Conservation (phyloP, 352 stramenopile species). For the Pythium sp. region DNA sequence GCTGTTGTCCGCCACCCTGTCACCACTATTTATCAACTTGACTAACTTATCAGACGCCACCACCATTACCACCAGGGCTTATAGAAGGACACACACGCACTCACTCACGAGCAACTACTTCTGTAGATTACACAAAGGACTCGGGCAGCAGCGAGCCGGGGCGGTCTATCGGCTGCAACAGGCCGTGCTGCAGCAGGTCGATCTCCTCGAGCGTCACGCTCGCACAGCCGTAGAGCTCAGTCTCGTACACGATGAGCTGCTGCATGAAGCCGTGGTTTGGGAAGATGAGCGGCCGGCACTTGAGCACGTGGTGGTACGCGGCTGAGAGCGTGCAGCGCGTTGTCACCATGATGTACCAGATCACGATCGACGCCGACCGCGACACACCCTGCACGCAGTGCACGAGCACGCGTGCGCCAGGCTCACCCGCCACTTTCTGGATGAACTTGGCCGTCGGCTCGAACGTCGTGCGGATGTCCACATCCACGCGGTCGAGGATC, state of each 20-base stretch:
- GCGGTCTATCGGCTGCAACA: constrained; percentile 57
- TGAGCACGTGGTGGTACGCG: constrained; percentile 79
- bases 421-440: constrained; percentile 25
- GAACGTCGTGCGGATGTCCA: constrained; percentile 60
- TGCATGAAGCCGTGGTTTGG: constrained; percentile 80
- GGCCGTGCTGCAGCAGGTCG: constrained; percentile 62
- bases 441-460: constrained; percentile 54
- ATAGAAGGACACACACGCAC: not conserved
- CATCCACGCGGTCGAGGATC: constrained; percentile 56
- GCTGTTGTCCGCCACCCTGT: not conserved
- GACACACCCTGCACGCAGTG: constrained; percentile 83
- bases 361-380: constrained; percentile 70
- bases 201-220: constrained; percentile 65
- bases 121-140: constrained; percentile 30
- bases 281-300: constrained; percentile 73
- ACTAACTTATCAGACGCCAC: not conserved
- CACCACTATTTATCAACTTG: not conserved
- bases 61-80: not conserved
- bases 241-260: constrained; percentile 68
- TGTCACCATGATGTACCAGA: constrained; percentile 79
- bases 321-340: constrained; percentile 70
- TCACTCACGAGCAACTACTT: not conserved
- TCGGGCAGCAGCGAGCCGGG: constrained; percentile 48
- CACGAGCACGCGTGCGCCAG: constrained; percentile 55
- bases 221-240: constrained; percentile 60